Evolutionary conservation across 208 protist species (phyloP), one percentile per base, ranked within the genome.

Genomic region (Acanthamoeba triangularis): DNA sequence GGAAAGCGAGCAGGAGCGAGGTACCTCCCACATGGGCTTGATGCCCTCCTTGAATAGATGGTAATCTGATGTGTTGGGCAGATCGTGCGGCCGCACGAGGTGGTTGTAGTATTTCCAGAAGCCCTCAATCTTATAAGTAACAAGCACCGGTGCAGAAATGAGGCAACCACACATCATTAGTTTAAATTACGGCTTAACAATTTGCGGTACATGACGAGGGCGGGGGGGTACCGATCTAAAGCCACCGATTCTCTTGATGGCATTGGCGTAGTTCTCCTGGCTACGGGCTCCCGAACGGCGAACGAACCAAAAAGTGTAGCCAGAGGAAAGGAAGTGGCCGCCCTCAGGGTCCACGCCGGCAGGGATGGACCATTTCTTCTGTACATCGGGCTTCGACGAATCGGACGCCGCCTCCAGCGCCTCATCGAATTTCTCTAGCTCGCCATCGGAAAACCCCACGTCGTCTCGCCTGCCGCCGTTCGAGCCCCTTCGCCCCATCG

Each of bases 11-110:
- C 52, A 20, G 18, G 52, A 56, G 52, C n/a, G n/a, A n/a, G 3
- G 41, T 78, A 96, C 96, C 94, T 98, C 98, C 98, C 98, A 98
- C 90, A 98, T 95, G 41, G 98, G 98, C 93, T 96, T 97, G 49
- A 98, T 98, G 11, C 97, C 97, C 74, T 98, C 93, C 87, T 95
- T 98, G 95, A 98, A 98, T 25, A 98, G 85, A 90, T 98, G 97
- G 90, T 97, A 98, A 95, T 98, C 97, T 49, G 84, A 96, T 4
- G 74, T 90, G n/a, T 92, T 88, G 61, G 94, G 88, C 18, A 98
- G 44, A 87, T 98, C 97, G 74, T 97, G 94, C 23, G 98, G 98
- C 90, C 96, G 78, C 44, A 94, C 84, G 59, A 98, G 94, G 80
- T 98, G 96, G 72, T 92, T 97, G 80, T 98, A 98, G 80, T 96